Base-by-base conservation (phyloP, 2,329 filamentous ascomycete species). In the Stachybotrys elegans region DNA sequence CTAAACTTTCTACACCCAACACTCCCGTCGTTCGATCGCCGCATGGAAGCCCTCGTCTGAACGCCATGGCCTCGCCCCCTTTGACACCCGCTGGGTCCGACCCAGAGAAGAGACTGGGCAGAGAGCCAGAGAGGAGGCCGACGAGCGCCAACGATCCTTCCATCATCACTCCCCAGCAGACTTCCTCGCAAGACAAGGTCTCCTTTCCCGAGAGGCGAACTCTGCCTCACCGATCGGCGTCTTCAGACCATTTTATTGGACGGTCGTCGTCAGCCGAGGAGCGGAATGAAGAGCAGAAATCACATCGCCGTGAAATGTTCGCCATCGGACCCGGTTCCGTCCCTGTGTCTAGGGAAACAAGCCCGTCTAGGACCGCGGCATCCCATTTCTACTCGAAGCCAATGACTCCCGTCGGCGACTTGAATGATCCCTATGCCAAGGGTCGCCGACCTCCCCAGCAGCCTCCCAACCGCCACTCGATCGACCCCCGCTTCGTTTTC, bases 401-500 rank as follows among this genome's bases (percentile, higher is more conserved):
- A 1, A 85, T 88, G 50, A 91, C 88, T 3, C 89, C 89, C 4
- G 76, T 81, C 16, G 88, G 86, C 21, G 89, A 94, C 47, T 75
- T 72, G 41, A 86, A 95, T 58, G 89, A 95, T 55, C 89, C 90
- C 1, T 95, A 95, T 58, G 83, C 88, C n/a, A 86, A 88, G 49
- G 83, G 80, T 54, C 90, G 85, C 55, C 83, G 90, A 42, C 79
- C 82, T 3, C 83, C 85, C 2, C 88, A 85, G 52, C 71, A 75
- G 21, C 80, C 78, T 51, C 68, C 83, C 4, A 77, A 79, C 38
- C 74, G 81, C 23, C 76, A 72, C 21, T 69, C 68, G 7, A 78
- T 95, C 36, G 90, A 95, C 56, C 78, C 85, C 6, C 79, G 90
- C 51, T 96, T 95, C 53, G 83, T 94, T 44, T 96, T 96, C 56